Conservation (phyloP, 805 yeast species). For the Cyberlindnera misumaiensis region DNA sequence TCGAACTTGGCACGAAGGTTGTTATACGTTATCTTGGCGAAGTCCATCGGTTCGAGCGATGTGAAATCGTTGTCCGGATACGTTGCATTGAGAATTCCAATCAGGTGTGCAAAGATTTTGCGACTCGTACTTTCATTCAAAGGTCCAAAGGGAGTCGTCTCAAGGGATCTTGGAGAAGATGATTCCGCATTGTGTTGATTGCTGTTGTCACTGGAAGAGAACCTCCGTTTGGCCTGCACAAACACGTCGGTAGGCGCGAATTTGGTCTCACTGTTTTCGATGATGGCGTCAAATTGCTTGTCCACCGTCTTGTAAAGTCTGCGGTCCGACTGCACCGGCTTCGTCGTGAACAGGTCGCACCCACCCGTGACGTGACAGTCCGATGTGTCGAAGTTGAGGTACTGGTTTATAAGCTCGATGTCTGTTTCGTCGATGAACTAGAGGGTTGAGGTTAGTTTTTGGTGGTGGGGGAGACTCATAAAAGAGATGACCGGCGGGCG, state of each 20-base stretch:
- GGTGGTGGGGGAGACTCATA: too few relatives aligned
- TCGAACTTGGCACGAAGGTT: conserved; percentile 63
- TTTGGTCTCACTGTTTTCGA: conserved; percentile 23
- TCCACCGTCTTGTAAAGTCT: conserved; percentile 85
- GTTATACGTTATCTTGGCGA: conserved; percentile 41
- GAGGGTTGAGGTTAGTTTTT: not conserved
- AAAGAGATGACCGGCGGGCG: too few relatives aligned
- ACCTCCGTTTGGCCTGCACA: conserved; percentile 35
- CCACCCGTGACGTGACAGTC: conserved; percentile 81
- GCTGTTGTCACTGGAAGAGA: conserved; percentile 18
- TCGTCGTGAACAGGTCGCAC: conserved; percentile 90
- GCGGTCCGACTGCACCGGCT: conserved; percentile 84
- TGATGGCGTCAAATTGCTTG: conserved; percentile 56
- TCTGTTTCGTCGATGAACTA: conserved; percentile 91
- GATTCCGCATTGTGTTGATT: conserved; percentile 3
- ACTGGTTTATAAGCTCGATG: conserved; percentile 85
- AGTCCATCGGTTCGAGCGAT: conserved; percentile 71
- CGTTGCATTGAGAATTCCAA: conserved; percentile 84
- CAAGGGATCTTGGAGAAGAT: conserved; percentile 12
- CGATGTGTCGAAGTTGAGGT: conserved; percentile 68
- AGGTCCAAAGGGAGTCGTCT: conserved; percentile 80
- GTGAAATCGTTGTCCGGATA: conserved; percentile 96
- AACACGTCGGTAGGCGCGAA: conserved; percentile 25
- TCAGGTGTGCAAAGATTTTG: conserved; percentile 82
- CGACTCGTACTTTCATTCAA: conserved; percentile 79